These are phyloP conservation scores for Gentiana dahurica DNA, from an alignment of 257 asterid species.

Conservation along the genomic window DNA sequence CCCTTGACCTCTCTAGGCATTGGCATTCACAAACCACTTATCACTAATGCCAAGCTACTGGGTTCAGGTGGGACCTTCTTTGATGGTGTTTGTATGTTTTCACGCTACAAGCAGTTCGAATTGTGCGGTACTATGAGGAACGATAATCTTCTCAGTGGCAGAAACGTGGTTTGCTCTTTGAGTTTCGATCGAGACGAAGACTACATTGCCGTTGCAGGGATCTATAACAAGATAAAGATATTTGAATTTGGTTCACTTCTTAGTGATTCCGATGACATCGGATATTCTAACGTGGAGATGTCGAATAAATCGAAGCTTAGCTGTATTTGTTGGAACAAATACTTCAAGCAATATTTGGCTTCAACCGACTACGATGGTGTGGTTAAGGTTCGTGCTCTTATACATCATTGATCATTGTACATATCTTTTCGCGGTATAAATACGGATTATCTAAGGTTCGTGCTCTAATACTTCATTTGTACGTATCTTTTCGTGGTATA, in stretches of 20 bases:
- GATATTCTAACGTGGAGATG: constrained; percentile 73
- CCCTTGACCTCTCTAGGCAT: too few species aligned
- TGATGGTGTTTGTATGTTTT: constrained; percentile 72
- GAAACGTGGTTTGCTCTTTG: constrained; percentile 71
- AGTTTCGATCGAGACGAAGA: constrained; percentile 91
- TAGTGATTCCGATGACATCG: constrained; percentile 62
- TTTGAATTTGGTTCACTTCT: constrained; percentile 60
- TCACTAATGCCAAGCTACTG: too few species aligned
- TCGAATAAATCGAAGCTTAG: constrained; percentile 62
- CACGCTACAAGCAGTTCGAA: constrained; percentile 59
- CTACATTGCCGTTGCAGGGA: constrained; percentile 80
- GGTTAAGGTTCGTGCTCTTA: constrained; percentile 23
- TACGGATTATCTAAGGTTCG: too few species aligned
- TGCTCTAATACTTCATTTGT: too few species aligned
- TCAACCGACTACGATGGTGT: constrained; percentile 83
- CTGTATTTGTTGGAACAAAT: constrained; percentile 84
- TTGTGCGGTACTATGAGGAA: constrained; percentile 53
- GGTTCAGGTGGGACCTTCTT: constrained; percentile 21
- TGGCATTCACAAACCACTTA: too few species aligned
- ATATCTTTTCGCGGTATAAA: too few species aligned
- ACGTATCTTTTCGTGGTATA: too few species aligned
- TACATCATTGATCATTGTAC: not conserved
- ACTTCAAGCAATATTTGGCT: constrained; percentile 72
- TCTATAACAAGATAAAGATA: constrained; percentile 70
- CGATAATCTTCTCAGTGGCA: constrained; percentile 49